Percentiles rank a stretch among this genome's conserved stretches.
These are phyloP conservation scores for Clarkia xantiana DNA, from an alignment of 345 rosid species.

Conservation along the genomic window DNA sequence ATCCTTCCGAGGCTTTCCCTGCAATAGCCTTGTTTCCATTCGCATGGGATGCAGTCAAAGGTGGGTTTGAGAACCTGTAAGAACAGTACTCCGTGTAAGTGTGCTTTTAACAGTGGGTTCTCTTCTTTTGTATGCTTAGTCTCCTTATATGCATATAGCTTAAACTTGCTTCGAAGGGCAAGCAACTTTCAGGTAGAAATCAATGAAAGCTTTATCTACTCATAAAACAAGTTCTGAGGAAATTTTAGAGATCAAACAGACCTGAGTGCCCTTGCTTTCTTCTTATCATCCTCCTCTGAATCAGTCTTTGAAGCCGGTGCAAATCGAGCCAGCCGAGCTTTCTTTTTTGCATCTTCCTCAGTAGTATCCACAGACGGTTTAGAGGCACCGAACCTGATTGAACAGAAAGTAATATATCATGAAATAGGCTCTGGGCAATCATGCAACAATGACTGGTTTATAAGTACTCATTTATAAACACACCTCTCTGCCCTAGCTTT, in stretches of 20 bases:
- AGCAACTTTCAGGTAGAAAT: neutral
- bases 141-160: no score
- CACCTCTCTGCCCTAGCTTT: slow-evolving; percentile 96
- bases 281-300: slow-evolving; percentile 58
- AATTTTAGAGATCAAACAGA: slow-evolving; percentile 10
- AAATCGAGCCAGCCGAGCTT: slow-evolving; percentile 75
- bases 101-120: neutral
- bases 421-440: neutral
- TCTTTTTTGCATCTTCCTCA: slow-evolving; percentile 68
- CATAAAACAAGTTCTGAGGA: slow-evolving; percentile 1
- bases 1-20: slow-evolving; percentile 44
- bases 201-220: slow-evolving; percentile 1
- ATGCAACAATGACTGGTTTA: no score
- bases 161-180: neutral
- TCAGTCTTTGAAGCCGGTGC: slow-evolving; percentile 38
- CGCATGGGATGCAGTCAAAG: slow-evolving; percentile 29
- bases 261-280: slow-evolving; percentile 78
- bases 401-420: neutral
- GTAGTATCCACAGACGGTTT: slow-evolving; percentile 23
- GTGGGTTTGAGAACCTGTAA: slow-evolving; percentile 49
- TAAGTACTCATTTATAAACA: neutral
- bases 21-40: slow-evolving; percentile 44
- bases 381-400: slow-evolving; percentile 56
- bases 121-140: neutral
- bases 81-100: neutral